Evolutionary conservation across 768 basidiomycete species (phyloP), one percentile per base, ranked within the genome.

Genomic region (Trametes meyenii): DNA sequence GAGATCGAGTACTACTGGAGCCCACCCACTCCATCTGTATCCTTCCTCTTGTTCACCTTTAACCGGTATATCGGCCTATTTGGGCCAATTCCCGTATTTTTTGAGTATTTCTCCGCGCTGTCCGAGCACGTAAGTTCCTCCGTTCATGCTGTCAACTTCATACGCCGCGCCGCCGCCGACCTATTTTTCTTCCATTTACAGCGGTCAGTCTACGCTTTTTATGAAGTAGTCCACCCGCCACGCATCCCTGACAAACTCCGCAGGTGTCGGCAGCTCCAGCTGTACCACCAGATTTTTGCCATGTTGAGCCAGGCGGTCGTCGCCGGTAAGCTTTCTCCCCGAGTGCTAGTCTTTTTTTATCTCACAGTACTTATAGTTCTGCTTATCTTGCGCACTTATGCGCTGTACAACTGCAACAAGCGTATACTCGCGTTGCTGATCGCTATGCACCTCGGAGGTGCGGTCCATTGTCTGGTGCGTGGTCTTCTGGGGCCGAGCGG

Each of bases 1-100:
- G 84, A 85, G 63, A 72, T 81, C 14, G 72, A 76, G 21, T 69
- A 74, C 16, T 81, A 79, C 68, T 85, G 84, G 83, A 56, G 56
- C 39, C 43, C 42, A 2, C 35, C 61, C 1, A 39, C 38, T 17
- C 50, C 62, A 62, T 64, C 55, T 1, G 60, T 51, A 51, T 57
- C 58, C 7, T 71, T 66, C 14, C 5, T 49, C 12, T 8, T 70
- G 6, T 73, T 69, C 50, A 56, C 68, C 1, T 23, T 63, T 11
- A 66, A 64, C 40, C 65, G 72, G 4, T 73, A 73, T 45, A 16
- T 56, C 5, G 65, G 68, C 4, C 38, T 71, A 43, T 12, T 70
- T 4, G 70, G 69, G 6, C 64, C 69, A 23, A 38, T 69, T 0
- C 71, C 70, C 1, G 33, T 72, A n/a, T 39, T 62, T 8, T 36